These are phyloP conservation scores for Cystobasidium slooffiae DNA, from an alignment of 1,284 basidiomycete genomes.

Conservation along the genomic window DNA sequence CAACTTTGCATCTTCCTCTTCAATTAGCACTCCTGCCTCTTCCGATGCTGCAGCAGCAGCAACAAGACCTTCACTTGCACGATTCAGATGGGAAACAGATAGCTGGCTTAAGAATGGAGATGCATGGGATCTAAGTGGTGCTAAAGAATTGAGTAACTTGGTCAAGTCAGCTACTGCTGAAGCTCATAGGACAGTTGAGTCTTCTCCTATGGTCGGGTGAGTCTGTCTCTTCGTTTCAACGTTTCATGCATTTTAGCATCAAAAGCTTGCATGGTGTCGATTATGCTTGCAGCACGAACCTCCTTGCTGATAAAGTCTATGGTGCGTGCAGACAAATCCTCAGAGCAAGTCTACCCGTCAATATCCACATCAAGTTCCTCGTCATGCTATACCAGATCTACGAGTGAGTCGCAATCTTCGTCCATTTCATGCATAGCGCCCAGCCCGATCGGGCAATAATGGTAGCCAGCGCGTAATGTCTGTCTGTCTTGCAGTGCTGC, in stretches of 20 bases:
- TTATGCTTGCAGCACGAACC: no score
- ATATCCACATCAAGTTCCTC: slow-evolving; percentile 63
- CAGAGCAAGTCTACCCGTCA: slow-evolving; percentile 39
- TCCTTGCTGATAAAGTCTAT: no score
- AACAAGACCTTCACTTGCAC: neutral
- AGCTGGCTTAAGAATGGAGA: slow-evolving; percentile 31
- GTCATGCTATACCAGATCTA: slow-evolving; percentile 80
- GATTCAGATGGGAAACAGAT: slow-evolving; percentile 19
- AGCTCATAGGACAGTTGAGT: slow-evolving; percentile 40
- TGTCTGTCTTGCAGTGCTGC: no score
- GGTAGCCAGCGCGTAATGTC: slow-evolving; percentile 8
- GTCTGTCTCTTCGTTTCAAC: neutral
- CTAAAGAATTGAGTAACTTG: slow-evolving; percentile 24
- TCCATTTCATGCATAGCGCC: neutral
- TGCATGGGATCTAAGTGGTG: slow-evolving; percentile 35
- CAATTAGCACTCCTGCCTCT: neutral
- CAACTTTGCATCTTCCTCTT: neutral
- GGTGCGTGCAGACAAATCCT: no score
- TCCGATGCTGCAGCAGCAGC: slow-evolving; percentile 4
- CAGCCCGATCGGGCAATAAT: slow-evolving; percentile 11
- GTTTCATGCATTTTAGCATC: neutral
- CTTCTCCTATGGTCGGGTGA: slow-evolving; percentile 42
- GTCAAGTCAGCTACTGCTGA: slow-evolving; percentile 38
- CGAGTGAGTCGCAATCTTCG: slow-evolving; percentile 62
- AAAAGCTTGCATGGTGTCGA: no score